Percentiles rank a stretch among this genome's conserved stretches.
phyloP scores from a whole-genome alignment of 352 stramenopile genomes.

The Phytophthora melonis region DNA sequence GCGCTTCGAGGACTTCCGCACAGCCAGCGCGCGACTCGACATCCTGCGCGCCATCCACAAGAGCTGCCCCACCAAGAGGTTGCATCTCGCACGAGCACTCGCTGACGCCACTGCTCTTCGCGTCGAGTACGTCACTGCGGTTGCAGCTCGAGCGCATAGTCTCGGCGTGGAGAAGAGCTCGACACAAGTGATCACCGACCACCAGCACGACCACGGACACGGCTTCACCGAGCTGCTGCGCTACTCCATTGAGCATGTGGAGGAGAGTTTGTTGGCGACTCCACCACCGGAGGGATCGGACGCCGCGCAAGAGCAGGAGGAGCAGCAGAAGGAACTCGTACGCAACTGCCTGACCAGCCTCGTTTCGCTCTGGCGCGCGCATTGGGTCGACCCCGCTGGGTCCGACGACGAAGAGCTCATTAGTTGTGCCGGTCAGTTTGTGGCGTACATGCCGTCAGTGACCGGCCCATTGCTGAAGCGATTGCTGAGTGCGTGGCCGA shows the following conservation, averaged over 20 bases:
- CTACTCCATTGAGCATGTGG: constrained; percentile 85
- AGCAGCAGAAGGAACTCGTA: constrained; percentile 59
- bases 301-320: constrained; percentile 32
- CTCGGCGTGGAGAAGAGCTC: constrained; percentile 71
- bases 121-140: constrained; percentile 69
- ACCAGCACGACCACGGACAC: constrained; percentile 81
- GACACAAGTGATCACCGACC: constrained; percentile 51
- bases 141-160: constrained; percentile 52
- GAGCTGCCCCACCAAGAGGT: constrained; percentile 71
- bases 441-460: constrained; percentile 81
- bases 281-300: constrained; percentile 29
- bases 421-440: constrained; percentile 83
- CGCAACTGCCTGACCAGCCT: constrained; percentile 79
- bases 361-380: constrained; percentile 72
- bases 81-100: constrained; percentile 76
- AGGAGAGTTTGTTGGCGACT: constrained; percentile 43
- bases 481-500: constrained; percentile 71
- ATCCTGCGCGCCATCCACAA: constrained; percentile 90
- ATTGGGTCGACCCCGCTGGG: constrained; percentile 78
- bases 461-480: constrained; percentile 60
- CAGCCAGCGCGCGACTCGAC: constrained; percentile 78
- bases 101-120: constrained; percentile 76
- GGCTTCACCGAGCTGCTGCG: constrained; percentile 84
- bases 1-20: constrained; percentile 90
- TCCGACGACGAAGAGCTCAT: constrained; percentile 89